Evolutionary conservation across 257 asterid species (phyloP), one percentile per base, ranked within the genome.

Genomic region (Solanum etuberosum): DNA sequence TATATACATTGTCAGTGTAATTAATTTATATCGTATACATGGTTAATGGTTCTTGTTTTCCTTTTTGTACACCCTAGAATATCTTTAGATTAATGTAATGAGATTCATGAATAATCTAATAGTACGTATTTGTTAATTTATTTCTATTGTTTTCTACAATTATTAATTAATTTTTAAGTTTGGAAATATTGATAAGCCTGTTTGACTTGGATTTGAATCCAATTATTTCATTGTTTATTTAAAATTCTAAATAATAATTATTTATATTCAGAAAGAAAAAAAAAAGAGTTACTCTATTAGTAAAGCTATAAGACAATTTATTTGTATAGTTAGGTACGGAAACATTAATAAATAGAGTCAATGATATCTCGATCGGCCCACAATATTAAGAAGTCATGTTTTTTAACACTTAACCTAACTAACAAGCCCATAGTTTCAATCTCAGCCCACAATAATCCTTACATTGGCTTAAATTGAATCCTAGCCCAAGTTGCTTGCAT

Each of bases 51-150:
- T 21, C 13, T 59, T 23, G 29, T 59, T 59, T 59, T 59, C 67
- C 14, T 59, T 59, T 59, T 42, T 78, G 38, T 43, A 46, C 83
- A 77, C n/a, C 12, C 34, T 42, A 25, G 37, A 77, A 42, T 4
- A 12, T 76, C 34, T 76, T 76, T 76, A 76, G 83, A 67, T 67
- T 67, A 76, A 38, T 23, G 54, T 37, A 38, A 76, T 76, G 83
- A 38, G 6, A 76, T 76, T n/a, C 57, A 23, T 76, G 1, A 38
- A 38, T 13, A 76, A 76, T 34, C 21, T 65, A 9, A 23, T n/a
- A 67, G 35, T 67, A 6, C 5, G 4, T 27, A 13, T 67, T 67
- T 27, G 23, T 27, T 27, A 27, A 27, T 68, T 68, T 68, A 31
- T 31, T 68, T 31, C n/a, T 68, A 20, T 16, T 15, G 18, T 68